Conservation (phyloP, 352 stramenopile genomes). For the Globisporangium alternatum region DNA sequence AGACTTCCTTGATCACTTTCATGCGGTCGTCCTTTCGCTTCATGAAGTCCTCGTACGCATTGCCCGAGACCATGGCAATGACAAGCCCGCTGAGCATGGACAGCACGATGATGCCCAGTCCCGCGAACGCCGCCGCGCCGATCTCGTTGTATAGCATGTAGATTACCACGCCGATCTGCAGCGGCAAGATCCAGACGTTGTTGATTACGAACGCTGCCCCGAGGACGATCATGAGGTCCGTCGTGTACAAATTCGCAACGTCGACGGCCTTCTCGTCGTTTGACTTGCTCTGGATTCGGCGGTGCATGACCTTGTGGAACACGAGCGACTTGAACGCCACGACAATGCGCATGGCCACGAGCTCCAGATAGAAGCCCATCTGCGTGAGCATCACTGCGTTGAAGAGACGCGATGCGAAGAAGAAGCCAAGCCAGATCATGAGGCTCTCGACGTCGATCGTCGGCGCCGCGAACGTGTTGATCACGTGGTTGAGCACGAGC, state of each 20-base stretch:
- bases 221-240: conserved; percentile 75
- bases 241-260: conserved; percentile 91
- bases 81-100: conserved; percentile 37
- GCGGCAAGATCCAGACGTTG: conserved; percentile 36
- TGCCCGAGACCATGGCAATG: conserved; percentile 41
- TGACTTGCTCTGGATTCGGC: conserved; percentile 23
- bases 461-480: conserved; percentile 25
- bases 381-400: conserved; percentile 28
- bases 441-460: conserved; percentile 30
- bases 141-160: conserved; percentile 44
- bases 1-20: neutral
- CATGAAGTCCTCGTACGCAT: conserved; percentile 37
- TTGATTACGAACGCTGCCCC: conserved; percentile 64
- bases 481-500: conserved; percentile 41
- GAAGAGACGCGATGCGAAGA: conserved; percentile 35
- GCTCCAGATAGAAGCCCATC: conserved; percentile 24
- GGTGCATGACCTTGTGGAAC: conserved; percentile 40
- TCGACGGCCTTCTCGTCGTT: conserved; percentile 35
- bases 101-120: conserved; percentile 28
- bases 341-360: conserved; percentile 28
- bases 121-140: conserved; percentile 35
- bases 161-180: conserved; percentile 32
- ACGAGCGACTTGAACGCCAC: conserved; percentile 41
- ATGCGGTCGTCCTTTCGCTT: neutral
- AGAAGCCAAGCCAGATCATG: conserved; percentile 30